Conservation (phyloP, 441 rosid genomes). For the Flueggea neowawraea region DNA sequence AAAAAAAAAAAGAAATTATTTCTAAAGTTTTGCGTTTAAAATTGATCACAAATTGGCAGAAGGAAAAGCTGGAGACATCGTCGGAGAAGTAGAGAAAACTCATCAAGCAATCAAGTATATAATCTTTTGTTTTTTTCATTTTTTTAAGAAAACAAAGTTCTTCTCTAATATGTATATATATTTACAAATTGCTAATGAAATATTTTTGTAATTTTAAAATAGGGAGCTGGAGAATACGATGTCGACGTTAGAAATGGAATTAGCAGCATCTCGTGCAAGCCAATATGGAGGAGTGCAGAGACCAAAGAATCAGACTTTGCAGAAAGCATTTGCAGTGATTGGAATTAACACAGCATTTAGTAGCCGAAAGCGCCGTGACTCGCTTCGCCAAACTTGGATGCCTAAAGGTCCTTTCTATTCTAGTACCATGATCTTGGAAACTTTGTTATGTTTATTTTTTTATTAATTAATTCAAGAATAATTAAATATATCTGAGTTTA, state of each 20-base stretch:
- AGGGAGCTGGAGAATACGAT: slow-evolving; percentile 74
- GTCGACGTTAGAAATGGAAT: slow-evolving; percentile 61
- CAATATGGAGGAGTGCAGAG: slow-evolving; percentile 13
- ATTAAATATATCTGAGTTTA: no score
- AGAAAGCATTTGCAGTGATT: slow-evolving; percentile 70
- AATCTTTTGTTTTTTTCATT: no score
- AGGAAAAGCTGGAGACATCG: slow-evolving; percentile 49
- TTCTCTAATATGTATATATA: background rate
- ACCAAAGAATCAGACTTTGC: slow-evolving; percentile 36
- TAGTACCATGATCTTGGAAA: no score
- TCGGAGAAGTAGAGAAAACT: slow-evolving; percentile 66
- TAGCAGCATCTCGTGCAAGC: slow-evolving; percentile 42
- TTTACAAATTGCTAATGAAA: no score
- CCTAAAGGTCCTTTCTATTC: slow-evolving; percentile 39
- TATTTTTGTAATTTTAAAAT: background rate
- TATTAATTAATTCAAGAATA: no score
- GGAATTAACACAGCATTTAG: slow-evolving; percentile 95
- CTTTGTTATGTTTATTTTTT: no score
- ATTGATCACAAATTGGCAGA: slow-evolving; percentile 47
- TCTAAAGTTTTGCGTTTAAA: background rate
- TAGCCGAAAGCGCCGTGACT: slow-evolving; percentile 78
- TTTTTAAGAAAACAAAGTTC: no score
- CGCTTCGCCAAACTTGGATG: slow-evolving; percentile 79
- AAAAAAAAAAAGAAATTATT: background rate
- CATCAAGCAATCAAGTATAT: slow-evolving; percentile 72